A percentile compares a stretch with the other conserved stretches of the same genome.
Conservation (phyloP, 768 basidiomycete species). For the Boletellus emodensis region DNA sequence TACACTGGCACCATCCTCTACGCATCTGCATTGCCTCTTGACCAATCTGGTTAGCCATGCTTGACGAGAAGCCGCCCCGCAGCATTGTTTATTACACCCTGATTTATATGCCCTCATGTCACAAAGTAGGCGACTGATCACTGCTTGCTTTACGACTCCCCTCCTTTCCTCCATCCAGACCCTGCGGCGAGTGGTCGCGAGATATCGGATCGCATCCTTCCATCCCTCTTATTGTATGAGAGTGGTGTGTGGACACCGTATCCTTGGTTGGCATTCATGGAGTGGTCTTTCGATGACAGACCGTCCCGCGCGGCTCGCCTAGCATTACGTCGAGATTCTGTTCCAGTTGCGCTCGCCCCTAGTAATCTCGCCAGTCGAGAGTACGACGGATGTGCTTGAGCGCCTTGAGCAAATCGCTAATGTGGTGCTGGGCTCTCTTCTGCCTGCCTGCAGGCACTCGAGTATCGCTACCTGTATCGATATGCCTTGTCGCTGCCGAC, state of each 20-base stretch:
- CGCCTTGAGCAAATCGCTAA: slow-evolving; percentile 13
- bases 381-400: slow-evolving; percentile 24
- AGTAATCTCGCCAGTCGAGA: slow-evolving; percentile 39
- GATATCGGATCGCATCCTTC: slow-evolving; percentile 18
- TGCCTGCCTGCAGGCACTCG: too few species aligned
- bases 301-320: slow-evolving; percentile 8
- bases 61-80: too few species aligned
- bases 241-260: slow-evolving; percentile 15
- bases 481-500: slow-evolving; percentile 24
- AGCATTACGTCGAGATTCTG: slow-evolving; percentile 1
- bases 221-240: slow-evolving; percentile 35
- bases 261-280: slow-evolving; percentile 20
- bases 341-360: slow-evolving; percentile 22
- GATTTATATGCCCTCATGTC: slow-evolving; percentile 34
- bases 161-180: slow-evolving; percentile 14
- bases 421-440: slow-evolving; percentile 4
- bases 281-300: slow-evolving; percentile 23
- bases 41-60: slow-evolving; percentile 26
- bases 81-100: slow-evolving; percentile 43
- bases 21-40: slow-evolving; percentile 15
- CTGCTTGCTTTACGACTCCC: slow-evolving; percentile 31
- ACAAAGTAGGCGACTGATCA: slow-evolving; percentile 45
- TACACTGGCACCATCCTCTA: slow-evolving; percentile 54
- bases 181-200: slow-evolving; percentile 20
- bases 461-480: slow-evolving; percentile 6